Evolutionary conservation across 1,284 basidiomycete genomes (phyloP).

Genomic region (Sporisorium iseilematis-ciliati): DNA sequence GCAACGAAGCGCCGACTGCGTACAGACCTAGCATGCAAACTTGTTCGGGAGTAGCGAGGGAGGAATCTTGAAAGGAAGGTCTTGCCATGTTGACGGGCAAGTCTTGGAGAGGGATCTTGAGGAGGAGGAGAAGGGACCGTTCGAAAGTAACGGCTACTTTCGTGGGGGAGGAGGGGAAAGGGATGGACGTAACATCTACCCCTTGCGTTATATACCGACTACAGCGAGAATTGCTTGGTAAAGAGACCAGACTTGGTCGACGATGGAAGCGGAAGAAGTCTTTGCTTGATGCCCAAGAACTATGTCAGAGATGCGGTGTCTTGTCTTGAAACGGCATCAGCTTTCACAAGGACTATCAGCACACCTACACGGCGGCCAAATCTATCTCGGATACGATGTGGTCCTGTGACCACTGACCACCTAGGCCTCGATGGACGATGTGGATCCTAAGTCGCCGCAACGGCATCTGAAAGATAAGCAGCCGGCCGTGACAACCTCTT

Average conservation of each 20-base stretch:
- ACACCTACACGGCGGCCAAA: too few species aligned
- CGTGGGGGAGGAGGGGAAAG: background rate
- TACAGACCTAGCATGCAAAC: constrained; percentile 27
- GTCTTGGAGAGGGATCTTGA: background rate
- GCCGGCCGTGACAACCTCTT: too few species aligned
- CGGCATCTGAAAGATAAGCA: too few species aligned
- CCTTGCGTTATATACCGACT: constrained; percentile 5
- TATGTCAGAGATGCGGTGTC: too few species aligned
- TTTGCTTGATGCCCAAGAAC: too few species aligned
- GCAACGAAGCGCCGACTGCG: constrained; percentile 20
- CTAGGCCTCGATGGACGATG: too few species aligned
- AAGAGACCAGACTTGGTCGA: background rate
- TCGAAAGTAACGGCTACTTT: background rate
- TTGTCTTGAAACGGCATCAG: too few species aligned
- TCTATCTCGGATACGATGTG: too few species aligned
- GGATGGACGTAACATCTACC: constrained; percentile 3
- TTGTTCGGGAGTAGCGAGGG: constrained; percentile 15
- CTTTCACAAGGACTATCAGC: too few species aligned
- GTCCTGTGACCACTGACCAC: too few species aligned
- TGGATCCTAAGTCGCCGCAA: too few species aligned
- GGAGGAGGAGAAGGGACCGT: background rate
- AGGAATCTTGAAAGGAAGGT: background rate
- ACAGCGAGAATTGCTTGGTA: background rate
- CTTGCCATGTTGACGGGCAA: constrained; percentile 4
- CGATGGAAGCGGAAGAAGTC: background rate